A percentile compares a stretch with the other conserved stretches of the same genome.
Conservation (phyloP, 306 rosid species). For the Prinsepia uniflora region DNA sequence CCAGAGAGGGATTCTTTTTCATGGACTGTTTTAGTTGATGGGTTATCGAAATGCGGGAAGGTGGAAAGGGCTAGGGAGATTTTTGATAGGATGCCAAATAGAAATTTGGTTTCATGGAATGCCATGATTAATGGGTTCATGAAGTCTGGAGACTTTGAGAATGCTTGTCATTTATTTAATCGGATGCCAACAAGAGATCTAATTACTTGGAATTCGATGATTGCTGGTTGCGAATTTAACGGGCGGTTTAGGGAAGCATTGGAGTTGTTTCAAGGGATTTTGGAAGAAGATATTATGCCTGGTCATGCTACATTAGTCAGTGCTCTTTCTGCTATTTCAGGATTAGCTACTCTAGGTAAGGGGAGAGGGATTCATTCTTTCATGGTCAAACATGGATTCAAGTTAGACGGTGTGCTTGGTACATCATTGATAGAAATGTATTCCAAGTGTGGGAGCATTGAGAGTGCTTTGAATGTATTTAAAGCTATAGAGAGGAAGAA, state of each 20-base stretch:
- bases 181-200: slow-evolving; percentile 38
- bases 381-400: slow-evolving; percentile 42
- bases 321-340: slow-evolving; percentile 48
- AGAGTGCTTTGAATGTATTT: slow-evolving; percentile 40
- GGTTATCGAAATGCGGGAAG: slow-evolving; percentile 45
- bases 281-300: slow-evolving; percentile 40
- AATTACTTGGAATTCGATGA: slow-evolving; percentile 55
- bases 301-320: slow-evolving; percentile 41
- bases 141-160: slow-evolving; percentile 38
- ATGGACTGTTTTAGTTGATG: slow-evolving; percentile 52
- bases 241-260: slow-evolving; percentile 39
- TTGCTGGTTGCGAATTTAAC: slow-evolving; percentile 47
- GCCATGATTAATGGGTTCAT: slow-evolving; percentile 58
- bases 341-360: slow-evolving; percentile 36
- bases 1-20: slow-evolving; percentile 43
- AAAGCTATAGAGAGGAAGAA: slow-evolving; percentile 37
- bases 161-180: slow-evolving; percentile 38
- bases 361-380: slow-evolving; percentile 57
- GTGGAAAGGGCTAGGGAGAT: slow-evolving; percentile 43
- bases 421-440: slow-evolving; percentile 53
- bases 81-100: slow-evolving; percentile 46
- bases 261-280: slow-evolving; percentile 34
- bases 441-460: slow-evolving; percentile 54
- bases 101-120: slow-evolving; percentile 51
- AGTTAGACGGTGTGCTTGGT: slow-evolving; percentile 49